Evolutionary conservation across 192 early-diverging fungal species (phyloP), one percentile per base, ranked within the genome.

Genomic region (Entophlyctis helioformis): DNA sequence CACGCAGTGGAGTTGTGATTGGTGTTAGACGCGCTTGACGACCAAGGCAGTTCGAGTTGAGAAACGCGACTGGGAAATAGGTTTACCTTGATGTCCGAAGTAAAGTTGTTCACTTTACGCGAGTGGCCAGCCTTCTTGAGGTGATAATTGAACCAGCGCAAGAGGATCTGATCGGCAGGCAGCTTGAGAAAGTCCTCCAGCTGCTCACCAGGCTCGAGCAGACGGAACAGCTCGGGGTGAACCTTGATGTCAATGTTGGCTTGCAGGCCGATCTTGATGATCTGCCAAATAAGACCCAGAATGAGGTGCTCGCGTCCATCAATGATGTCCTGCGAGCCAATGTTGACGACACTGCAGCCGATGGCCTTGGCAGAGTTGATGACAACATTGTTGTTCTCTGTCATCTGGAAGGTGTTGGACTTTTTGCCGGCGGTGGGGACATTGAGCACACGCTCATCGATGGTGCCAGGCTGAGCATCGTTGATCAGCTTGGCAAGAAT

Each of bases 61-160:
- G n/a, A n/a, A n/a, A n/a, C 13, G 37, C 20, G 4, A 40, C 19
- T 16, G 4, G 5, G 23, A 36, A 22, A 49, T 21, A 31, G 15
- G 15, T 49, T 18, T 39, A 62, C 60, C 62, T 83, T 81, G 50
- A 98, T 81, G 68, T 98, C 96, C 51, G 68, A 63, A 48, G 71
- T 80, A 62, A 98, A 94, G 74, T 98, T 98, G 18, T 69, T 71
- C 23, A 98, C 90, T 36, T 69, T 69, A 26, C 86, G 69, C 34
- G 72, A 53, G 83, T 88, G 95, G 25, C 83, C 83, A 31, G 89
- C 89, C 43, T 87, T 86, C 46, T 89, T 91, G 53, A 98, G 60
- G 56, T 98, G 96, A 72, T 92, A 98, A 70, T 98, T 98, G 76
- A 96, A 92, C 96, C 96, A 98, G 48, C 96, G 71, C 61, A 98